A percentile compares a stretch with the other conserved stretches of the same genome.
Evolutionary conservation across 768 basidiomycete species (phyloP).

Genomic region (Suillus sp.): DNA sequence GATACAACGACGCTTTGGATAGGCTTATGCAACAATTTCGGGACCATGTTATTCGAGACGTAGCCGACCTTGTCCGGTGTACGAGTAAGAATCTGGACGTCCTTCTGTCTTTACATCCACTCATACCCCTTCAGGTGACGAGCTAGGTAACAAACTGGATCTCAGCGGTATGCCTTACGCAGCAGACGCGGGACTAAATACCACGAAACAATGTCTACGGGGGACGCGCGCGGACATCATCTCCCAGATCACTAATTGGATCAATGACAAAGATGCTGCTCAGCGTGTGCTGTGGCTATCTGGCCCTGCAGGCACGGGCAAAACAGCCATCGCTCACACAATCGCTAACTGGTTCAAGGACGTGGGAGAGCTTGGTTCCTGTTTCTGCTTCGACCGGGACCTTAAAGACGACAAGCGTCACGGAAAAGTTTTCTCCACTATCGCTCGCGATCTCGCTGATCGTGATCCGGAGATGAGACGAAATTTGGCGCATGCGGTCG

Average conservation of each 20-base stretch:
- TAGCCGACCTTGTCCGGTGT: not conserved
- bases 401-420: slow-evolving; percentile 3
- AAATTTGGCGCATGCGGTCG: not conserved
- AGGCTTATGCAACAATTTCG: slow-evolving; percentile 5
- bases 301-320: slow-evolving; percentile 33
- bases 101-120: not conserved
- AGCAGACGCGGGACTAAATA: not conserved
- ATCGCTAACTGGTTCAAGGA: slow-evolving; percentile 16
- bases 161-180: slow-evolving; percentile 7
- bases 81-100: not conserved
- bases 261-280: not conserved
- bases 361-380: slow-evolving; percentile 20
- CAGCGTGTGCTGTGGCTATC: slow-evolving; percentile 17
- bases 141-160: not conserved
- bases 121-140: not conserved
- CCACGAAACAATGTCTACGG: slow-evolving; percentile 17
- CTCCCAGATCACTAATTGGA: slow-evolving; percentile 21
- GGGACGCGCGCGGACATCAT: slow-evolving; percentile 21
- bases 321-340: slow-evolving; percentile 31
- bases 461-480: slow-evolving; percentile 13
- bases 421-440: slow-evolving; percentile 34
- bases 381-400: slow-evolving; percentile 23
- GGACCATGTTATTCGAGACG: not conserved
- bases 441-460: slow-evolving; percentile 26
- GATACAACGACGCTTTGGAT: slow-evolving; percentile 1